phyloP scores from a whole-genome alignment of 1,284 basidiomycete species.

The Volvariella volvacea region DNA sequence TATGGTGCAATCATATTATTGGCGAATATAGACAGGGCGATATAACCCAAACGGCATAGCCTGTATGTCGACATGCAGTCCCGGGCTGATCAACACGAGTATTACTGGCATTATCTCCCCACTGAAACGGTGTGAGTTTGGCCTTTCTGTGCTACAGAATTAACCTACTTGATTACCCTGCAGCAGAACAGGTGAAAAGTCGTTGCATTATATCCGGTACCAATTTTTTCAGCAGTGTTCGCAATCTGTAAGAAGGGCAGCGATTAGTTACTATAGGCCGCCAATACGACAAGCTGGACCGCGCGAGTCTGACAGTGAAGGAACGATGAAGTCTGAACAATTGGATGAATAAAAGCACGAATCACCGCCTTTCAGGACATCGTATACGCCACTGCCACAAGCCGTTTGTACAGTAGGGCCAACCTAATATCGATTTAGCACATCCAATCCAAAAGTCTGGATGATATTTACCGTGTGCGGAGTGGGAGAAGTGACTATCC shows the following conservation, averaged over 20 bases:
- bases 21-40: background rate
- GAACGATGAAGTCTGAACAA: background rate
- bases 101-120: conserved; percentile 24
- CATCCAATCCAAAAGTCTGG: background rate
- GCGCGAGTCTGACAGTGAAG: conserved; percentile 16
- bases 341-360: background rate
- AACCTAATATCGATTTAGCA: conserved; percentile 13
- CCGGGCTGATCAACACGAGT: conserved; percentile 22
- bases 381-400: conserved; percentile 24
- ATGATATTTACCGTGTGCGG: conserved; percentile 18
- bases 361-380: conserved; percentile 20
- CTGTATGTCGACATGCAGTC: conserved; percentile 26
- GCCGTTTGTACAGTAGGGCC: conserved; percentile 20
- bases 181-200: conserved; percentile 31
- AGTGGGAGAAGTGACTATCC: conserved; percentile 20
- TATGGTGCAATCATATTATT: background rate
- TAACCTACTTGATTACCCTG: conserved; percentile 22
- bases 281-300: conserved; percentile 20
- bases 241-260: conserved; percentile 22
- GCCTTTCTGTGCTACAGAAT: background rate
- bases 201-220: conserved; percentile 22
- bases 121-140: conserved; percentile 14
- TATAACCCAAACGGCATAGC: conserved; percentile 19
- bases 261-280: background rate
- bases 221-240: conserved; percentile 21